A percentile compares a stretch with the other conserved stretches of the same genome.
phyloP scores from a whole-genome alignment of 1,139 yeast genomes.

The Komagataea norvegica region DNA sequence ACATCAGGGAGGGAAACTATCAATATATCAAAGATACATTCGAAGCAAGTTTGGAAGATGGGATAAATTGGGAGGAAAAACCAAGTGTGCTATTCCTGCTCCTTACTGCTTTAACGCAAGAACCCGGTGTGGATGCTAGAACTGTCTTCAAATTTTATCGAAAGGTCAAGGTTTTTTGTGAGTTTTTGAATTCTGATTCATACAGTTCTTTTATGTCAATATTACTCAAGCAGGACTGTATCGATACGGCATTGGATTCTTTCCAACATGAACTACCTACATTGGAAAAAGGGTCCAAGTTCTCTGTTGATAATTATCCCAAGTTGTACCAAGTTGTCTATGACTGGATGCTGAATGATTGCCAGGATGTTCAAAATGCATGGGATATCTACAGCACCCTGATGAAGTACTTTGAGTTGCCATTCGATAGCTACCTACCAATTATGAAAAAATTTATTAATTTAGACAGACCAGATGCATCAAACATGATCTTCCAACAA shows the following conservation, averaged over 20 bases:
- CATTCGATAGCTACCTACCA: conserved; percentile 56
- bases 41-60: conserved; percentile 33
- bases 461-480: conserved; percentile 56
- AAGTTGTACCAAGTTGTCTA: conserved; percentile 41
- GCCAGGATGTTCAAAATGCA: conserved; percentile 46
- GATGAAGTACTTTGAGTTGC: conserved; percentile 54
- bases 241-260: conserved; percentile 56
- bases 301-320: conserved; percentile 27
- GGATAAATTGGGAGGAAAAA: conserved; percentile 38
- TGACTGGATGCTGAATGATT: conserved; percentile 41
- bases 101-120: conserved; percentile 16
- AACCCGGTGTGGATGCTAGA: conserved; percentile 25
- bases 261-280: conserved; percentile 56
- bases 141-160: conserved; percentile 31
- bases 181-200: conserved; percentile 37
- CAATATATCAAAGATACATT: conserved; percentile 33
- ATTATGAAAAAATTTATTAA: conserved; percentile 51
- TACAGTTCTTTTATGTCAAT: conserved; percentile 43
- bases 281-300: conserved; percentile 35
- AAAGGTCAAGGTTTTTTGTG: conserved; percentile 36
- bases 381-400: conserved; percentile 64
- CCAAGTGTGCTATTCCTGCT: conserved; percentile 27
- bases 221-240: conserved; percentile 44
- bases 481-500: conserved; percentile 60
- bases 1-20: conserved; percentile 23